These are phyloP conservation scores for Ormosia emarginata DNA, from an alignment of 306 rosid genomes.

Conservation along the genomic window DNA sequence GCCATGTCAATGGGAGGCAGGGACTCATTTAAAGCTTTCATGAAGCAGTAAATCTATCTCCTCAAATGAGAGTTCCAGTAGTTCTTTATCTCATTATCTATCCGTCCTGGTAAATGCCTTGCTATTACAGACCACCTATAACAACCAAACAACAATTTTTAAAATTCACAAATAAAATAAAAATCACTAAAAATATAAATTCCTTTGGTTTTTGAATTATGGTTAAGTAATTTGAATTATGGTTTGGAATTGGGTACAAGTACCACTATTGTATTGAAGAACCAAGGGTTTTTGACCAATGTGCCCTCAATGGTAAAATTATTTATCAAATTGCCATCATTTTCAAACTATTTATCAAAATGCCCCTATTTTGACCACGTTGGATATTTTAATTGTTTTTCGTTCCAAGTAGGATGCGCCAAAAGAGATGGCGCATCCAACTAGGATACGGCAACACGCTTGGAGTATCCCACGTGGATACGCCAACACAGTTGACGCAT, in stretches of 20 bases:
- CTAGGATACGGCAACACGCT: too few species aligned
- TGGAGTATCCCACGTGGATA: too few species aligned
- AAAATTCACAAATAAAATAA: not conserved
- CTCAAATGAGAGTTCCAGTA: conserved; percentile 76
- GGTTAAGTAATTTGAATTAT: too few species aligned
- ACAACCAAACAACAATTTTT: not conserved
- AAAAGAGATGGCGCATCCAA: too few species aligned
- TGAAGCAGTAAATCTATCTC: conserved; percentile 50
- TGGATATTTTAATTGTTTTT: too few species aligned
- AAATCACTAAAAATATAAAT: not conserved
- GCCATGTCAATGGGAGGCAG: conserved; percentile 19
- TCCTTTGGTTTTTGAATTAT: not conserved
- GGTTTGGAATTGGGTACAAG: not conserved
- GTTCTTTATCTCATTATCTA: conserved; percentile 73
- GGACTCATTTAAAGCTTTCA: conserved; percentile 24
- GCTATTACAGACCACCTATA: conserved; percentile 80
- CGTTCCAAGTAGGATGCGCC: too few species aligned
- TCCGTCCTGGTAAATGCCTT: conserved; percentile 62
- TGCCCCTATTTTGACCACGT: too few species aligned
- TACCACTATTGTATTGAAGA: not conserved
- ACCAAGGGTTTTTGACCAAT: too few species aligned
- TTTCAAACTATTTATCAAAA: too few species aligned
- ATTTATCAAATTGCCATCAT: too few species aligned
- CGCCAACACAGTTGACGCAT: too few species aligned
- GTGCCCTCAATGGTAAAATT: too few species aligned